phyloP scores from a whole-genome alignment of 352 stramenopile species.

The Plasmopara halstedii region DNA sequence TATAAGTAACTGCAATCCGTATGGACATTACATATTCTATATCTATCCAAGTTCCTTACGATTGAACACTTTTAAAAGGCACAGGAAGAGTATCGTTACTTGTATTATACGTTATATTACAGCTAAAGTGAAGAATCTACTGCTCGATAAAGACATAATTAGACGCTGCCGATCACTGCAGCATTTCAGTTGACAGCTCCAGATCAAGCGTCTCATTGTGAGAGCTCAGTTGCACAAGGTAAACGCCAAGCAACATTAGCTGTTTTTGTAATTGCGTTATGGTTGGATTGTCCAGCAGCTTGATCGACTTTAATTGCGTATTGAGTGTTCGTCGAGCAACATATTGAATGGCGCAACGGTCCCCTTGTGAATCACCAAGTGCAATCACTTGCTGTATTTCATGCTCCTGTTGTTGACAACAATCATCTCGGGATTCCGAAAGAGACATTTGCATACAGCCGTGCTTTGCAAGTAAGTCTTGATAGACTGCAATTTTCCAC shows the following conservation, averaged over 20 bases:
- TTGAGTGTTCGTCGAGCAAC: constrained; percentile 40
- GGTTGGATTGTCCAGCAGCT: constrained; percentile 67
- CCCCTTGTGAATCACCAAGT: constrained; percentile 59
- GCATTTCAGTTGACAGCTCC: constrained; percentile 61
- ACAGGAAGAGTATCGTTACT: too few species aligned
- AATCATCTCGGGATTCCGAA: constrained; percentile 12
- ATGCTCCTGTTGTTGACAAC: constrained; percentile 20
- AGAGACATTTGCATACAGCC: constrained; percentile 15
- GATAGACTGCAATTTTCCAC: constrained; percentile 75
- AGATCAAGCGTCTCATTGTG: constrained; percentile 65
- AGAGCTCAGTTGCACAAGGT: constrained; percentile 49
- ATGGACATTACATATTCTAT: too few species aligned
- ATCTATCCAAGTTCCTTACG: too few species aligned
- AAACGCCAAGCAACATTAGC: constrained; percentile 47
- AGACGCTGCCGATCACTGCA: constrained; percentile 28
- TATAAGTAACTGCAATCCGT: too few species aligned
- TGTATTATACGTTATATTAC: too few species aligned
- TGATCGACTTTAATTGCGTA: constrained; percentile 66
- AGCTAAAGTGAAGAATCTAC: too few species aligned
- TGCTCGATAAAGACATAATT: too few species aligned
- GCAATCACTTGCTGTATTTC: constrained; percentile 56
- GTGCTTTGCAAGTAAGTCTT: constrained; percentile 38
- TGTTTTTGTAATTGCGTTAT: constrained; percentile 76
- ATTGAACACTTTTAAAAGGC: too few species aligned
- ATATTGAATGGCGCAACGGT: constrained; percentile 66